Conservation (phyloP, 2,329 filamentous ascomycete genomes). For the Hirsutella rhossiliensis region DNA sequence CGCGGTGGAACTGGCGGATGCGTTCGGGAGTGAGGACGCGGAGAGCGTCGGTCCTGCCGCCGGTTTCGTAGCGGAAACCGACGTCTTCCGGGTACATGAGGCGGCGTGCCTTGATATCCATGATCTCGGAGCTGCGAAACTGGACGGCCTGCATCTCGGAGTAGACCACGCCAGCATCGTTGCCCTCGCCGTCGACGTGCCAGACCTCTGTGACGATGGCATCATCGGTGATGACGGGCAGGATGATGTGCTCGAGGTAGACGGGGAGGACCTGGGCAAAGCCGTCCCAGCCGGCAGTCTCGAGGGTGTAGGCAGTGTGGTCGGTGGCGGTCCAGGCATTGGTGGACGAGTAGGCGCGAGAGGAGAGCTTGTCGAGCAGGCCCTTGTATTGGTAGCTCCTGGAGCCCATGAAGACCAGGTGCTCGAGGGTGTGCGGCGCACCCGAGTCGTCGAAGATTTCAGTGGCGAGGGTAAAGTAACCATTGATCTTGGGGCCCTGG, state of each 20-base stretch:
- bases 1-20: conserved; percentile 86
- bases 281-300: conserved; percentile 93
- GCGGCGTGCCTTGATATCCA: conserved; percentile 71
- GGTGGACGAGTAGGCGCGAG: conserved; percentile 82
- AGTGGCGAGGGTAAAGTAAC: conserved; percentile 90
- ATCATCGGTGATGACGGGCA: conserved; percentile 85
- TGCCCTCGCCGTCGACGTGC: conserved; percentile 83
- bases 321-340: conserved; percentile 97
- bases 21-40: conserved; percentile 76
- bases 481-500: conserved; percentile 86
- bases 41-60: conserved; percentile 87
- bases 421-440: conserved; percentile 76
- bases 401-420: conserved; percentile 80
- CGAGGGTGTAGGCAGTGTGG: conserved; percentile 90
- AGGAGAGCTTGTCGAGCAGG: conserved; percentile 85
- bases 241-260: conserved; percentile 86
- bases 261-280: conserved; percentile 91
- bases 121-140: conserved; percentile 72
- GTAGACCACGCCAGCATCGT: conserved; percentile 95
- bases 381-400: conserved; percentile 92
- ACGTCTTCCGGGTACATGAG: conserved; percentile 79
- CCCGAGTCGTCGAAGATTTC: conserved; percentile 98
- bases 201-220: conserved; percentile 93
- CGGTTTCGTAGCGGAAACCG: conserved; percentile 96
- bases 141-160: conserved; percentile 98